Evolutionary conservation across 2,329 filamentous ascomycete genomes (phyloP), one percentile per base, ranked within the genome.

Genomic region (Fonsecaea pedrosoi): DNA sequence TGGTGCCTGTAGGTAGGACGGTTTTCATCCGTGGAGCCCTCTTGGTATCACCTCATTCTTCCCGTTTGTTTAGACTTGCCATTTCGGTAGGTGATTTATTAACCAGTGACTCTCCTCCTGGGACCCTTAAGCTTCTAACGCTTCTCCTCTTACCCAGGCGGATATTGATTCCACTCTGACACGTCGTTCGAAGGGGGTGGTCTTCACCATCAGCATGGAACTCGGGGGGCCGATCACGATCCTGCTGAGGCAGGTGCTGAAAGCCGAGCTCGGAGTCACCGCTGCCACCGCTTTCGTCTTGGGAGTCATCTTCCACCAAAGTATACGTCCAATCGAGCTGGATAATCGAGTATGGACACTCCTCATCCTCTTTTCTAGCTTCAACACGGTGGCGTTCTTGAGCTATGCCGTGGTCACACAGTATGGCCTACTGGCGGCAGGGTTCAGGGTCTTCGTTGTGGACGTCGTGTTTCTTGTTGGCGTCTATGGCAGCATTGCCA

Each of bases 321-420:
- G 45, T 30, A 50, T 50, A 50, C 45, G 45, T 25, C 21, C 21
- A 50, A 50, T 50, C 18, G 45, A 50, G 45, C 25, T 50, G 12
- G 45, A 50, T 10, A 50, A 50, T 30, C 45, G 45, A 50, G 45
- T 50, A 50, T 50, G 45, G 45, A 50, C 45, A 6, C 45, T 50
- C 45, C 45, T 50, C 21, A 50, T 50, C 12, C 45, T 50, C 10
- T 50, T 50, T 21, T 50, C 45, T 25, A 13, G 45, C 45, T 50
- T 50, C 45, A 50, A 50, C 10, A 5, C 45, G 8, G 18, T 21
- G 21, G 21, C 45, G 13, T 50, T 50, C 45, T 25, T 50, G 12
- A 21, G 45, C 18, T 50, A 50, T 25, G 45, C 45, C 15, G 25
- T 50, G 25, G 45, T 50, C 45, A 21, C 10, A 30, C 45, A 25